Base-by-base conservation (phyloP, 2,329 filamentous ascomycete genomes). In the Fusarium nematophilum region DNA sequence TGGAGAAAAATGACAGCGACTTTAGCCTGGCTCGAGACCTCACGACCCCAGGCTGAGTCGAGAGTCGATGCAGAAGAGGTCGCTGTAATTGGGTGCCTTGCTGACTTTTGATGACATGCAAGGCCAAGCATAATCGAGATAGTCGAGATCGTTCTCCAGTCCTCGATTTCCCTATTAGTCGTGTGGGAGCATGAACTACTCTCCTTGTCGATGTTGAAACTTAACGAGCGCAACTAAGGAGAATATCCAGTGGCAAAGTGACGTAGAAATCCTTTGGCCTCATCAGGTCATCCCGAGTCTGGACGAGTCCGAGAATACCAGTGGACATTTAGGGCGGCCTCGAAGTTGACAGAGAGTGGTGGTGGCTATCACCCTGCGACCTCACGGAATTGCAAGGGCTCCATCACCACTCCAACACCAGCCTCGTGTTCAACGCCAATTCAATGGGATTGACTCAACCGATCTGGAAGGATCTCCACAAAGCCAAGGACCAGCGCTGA, bases 401-500 rank as follows among this genome's bases (percentile, higher is more conserved):
- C 36, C 30, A 45, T 48, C 26, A 26, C 33, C 39, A 30, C 34
- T 30, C 30, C 34, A 48, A 38, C 5, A 23, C 34, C n/a, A 48
- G 34, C 33, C 36, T 30, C 30, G 33, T 18, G 26, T 15, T 48
- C 44, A 48, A 30, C 29, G 27, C 15, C 34, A 39, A 23, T n/a
- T 15, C 27, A 43, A 50, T 42, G 27, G 45, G 36, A 18, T 43
- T 33, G 29, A 43, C 37, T 30, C 37, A 25, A 33, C 31, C 42
- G 27, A 26, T 31, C 14, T 39, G 25, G 17, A n/a, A 39, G 14
- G 14, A 38, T 30, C 33, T 48, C 44, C 44, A 39, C 33, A 38
- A 21, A 21, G 33, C 18, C 25, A 38, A 23, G 57, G 55, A 33
- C 59, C 63, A 60, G 63, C 34, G 13, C 26, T 37, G 45, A 46